Evolutionary conservation across 2,329 filamentous ascomycete species (phyloP).

Genomic region (Penicillium sp.): DNA sequence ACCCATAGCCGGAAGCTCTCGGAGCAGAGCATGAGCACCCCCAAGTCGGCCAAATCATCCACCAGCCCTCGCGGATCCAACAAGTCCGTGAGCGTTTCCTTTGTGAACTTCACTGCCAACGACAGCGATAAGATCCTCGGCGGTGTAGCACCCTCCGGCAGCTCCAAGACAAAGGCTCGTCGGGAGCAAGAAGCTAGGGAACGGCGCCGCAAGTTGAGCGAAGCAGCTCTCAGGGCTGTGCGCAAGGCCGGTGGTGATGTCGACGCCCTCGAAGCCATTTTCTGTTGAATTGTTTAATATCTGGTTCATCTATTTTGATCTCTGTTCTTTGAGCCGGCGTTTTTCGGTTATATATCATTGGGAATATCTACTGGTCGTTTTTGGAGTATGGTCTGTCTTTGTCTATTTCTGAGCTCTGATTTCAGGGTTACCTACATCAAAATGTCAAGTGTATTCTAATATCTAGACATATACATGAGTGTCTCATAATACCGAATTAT

Average conservation of each 20-base stretch:
- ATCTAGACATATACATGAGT: slow-evolving; percentile 17
- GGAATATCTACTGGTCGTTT: slow-evolving; percentile 22
- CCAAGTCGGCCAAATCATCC: slow-evolving; percentile 32
- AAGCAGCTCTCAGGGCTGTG: slow-evolving; percentile 42
- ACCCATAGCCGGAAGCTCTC: slow-evolving; percentile 40
- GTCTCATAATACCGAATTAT: slow-evolving; percentile 8
- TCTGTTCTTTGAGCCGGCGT: slow-evolving; percentile 21
- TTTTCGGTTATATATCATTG: slow-evolving; percentile 22
- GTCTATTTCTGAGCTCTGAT: slow-evolving; percentile 7
- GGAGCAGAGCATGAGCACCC: slow-evolving; percentile 29
- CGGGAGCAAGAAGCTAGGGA: slow-evolving; percentile 83
- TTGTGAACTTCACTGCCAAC: slow-evolving; percentile 84
- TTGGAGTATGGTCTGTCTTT: slow-evolving; percentile 19
- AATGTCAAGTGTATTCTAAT: slow-evolving; percentile 22
- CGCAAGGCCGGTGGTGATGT: slow-evolving; percentile 45
- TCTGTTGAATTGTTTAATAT: slow-evolving; percentile 30
- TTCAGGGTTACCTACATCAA: slow-evolving; percentile 14
- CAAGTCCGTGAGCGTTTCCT: slow-evolving; percentile 53
- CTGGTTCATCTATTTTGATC: slow-evolving; percentile 4
- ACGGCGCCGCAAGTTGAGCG: slow-evolving; percentile 51
- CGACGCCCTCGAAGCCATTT: slow-evolving; percentile 40
- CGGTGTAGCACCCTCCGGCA: slow-evolving; percentile 86
- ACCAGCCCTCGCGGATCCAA: slow-evolving; percentile 30
- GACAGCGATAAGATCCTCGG: slow-evolving; percentile 76
- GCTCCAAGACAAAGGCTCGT: slow-evolving; percentile 88